Evolutionary conservation across 2,329 filamentous ascomycete species (phyloP).

Genomic region (Chaetothyriales sp.): DNA sequence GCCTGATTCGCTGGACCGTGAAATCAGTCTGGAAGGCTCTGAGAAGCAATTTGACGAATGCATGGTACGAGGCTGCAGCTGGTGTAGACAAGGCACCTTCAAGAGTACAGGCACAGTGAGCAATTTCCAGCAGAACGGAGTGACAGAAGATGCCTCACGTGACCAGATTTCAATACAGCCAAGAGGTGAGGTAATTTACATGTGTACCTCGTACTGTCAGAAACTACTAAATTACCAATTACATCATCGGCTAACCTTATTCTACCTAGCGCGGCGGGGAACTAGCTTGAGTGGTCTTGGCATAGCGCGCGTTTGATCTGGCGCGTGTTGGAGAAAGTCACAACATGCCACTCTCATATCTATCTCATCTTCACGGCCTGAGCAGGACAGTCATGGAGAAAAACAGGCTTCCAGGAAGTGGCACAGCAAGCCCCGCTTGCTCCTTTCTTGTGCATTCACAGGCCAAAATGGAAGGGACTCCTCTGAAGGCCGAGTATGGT

Average conservation of each 20-base stretch:
- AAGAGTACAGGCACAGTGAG: too few species aligned
- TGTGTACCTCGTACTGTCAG: too few species aligned
- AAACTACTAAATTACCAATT: background rate
- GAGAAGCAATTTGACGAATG: background rate
- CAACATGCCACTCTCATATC: background rate
- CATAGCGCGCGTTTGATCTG: background rate
- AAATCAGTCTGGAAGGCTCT: background rate
- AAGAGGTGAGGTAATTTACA: too few species aligned
- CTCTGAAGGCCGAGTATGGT: background rate
- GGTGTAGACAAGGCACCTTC: too few species aligned
- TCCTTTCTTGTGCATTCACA: background rate
- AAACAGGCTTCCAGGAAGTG: background rate
- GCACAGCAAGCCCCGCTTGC: background rate
- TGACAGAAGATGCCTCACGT: too few species aligned
- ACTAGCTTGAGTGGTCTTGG: background rate
- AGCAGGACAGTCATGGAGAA: background rate
- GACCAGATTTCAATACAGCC: too few species aligned
- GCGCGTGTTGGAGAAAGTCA: background rate
- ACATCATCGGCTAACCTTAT: background rate
- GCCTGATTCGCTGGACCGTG: background rate
- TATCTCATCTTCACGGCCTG: background rate
- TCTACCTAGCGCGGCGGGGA: background rate
- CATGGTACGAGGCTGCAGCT: background rate
- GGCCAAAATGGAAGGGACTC: background rate
- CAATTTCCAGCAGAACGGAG: too few species aligned